Evolutionary conservation across 176 grass and related monocot species (phyloP).

Genomic region (Rhynchospora breviuscula): DNA sequence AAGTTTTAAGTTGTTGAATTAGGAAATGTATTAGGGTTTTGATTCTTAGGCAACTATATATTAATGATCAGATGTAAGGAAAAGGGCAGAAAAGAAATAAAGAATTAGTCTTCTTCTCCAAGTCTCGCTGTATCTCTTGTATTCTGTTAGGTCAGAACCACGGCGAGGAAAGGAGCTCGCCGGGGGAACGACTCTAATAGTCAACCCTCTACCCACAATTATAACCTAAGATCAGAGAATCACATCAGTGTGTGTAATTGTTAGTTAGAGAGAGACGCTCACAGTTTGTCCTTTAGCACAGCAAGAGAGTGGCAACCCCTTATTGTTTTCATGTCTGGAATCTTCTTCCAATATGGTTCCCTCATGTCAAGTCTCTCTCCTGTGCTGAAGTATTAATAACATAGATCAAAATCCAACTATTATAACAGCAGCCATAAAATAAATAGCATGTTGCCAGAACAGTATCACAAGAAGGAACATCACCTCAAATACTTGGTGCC

Average conservation of each 20-base stretch:
- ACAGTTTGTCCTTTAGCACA: slow-evolving; percentile 65
- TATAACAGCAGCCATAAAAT: background rate
- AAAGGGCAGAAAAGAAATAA: too few relatives aligned
- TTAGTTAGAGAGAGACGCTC: slow-evolving; percentile 11
- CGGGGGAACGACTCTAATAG: too few relatives aligned
- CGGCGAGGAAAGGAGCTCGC: too few relatives aligned
- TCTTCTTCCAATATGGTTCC: slow-evolving; percentile 58
- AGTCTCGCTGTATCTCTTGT: too few relatives aligned
- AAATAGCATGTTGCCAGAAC: slow-evolving; percentile 8
- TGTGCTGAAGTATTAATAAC: slow-evolving; percentile 38
- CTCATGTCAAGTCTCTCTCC: slow-evolving; percentile 78
- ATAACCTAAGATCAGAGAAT: too few relatives aligned
- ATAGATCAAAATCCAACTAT: background rate
- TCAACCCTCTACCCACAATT: too few relatives aligned
- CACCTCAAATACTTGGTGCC: slow-evolving; percentile 57
- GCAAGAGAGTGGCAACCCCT: slow-evolving; percentile 64
- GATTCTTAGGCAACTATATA: too few relatives aligned
- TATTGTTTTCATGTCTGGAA: slow-evolving; percentile 59
- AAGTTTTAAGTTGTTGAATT: too few relatives aligned
- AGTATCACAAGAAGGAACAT: slow-evolving; percentile 13
- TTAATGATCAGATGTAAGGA: too few relatives aligned
- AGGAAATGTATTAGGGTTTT: too few relatives aligned
- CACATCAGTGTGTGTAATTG: background rate
- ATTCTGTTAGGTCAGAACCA: too few relatives aligned
- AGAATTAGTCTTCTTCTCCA: too few relatives aligned